Conservation (phyloP, 768 basidiomycete species). For the Phanerochaete sordida region DNA sequence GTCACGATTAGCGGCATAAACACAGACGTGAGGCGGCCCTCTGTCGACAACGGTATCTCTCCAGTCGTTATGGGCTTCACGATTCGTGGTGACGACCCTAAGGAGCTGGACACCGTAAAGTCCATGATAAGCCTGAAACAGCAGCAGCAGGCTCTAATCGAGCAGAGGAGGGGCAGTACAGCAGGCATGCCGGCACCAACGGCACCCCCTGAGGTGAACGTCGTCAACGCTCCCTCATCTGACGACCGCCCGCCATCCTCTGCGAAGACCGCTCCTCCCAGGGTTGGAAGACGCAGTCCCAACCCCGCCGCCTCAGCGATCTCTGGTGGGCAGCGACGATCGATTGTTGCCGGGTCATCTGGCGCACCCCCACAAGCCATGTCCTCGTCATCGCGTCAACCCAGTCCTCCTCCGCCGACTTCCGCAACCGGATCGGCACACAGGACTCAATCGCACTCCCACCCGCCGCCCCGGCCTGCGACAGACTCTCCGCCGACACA, state of each 20-base stretch:
- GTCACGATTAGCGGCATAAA: slow-evolving; percentile 68
- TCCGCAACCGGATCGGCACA: slow-evolving; percentile 28
- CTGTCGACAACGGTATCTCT: slow-evolving; percentile 40
- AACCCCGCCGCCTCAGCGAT: slow-evolving; percentile 20
- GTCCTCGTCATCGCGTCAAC: slow-evolving; percentile 32
- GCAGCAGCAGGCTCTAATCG: slow-evolving; percentile 67
- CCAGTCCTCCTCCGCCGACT: slow-evolving; percentile 22
- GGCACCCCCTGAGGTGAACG: slow-evolving; percentile 22
- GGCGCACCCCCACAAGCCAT: slow-evolving; percentile 23
- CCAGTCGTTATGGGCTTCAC: slow-evolving; percentile 64
- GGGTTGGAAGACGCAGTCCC: slow-evolving; percentile 38
- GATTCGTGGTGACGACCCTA: slow-evolving; percentile 54
- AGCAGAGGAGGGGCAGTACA: slow-evolving; percentile 63
- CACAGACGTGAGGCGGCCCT: slow-evolving; percentile 44
- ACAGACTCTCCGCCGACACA: slow-evolving; percentile 17
- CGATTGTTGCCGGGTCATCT: slow-evolving; percentile 20
- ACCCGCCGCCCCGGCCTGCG: slow-evolving; percentile 15
- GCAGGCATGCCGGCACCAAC: slow-evolving; percentile 25
- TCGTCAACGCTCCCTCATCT: slow-evolving; percentile 17
- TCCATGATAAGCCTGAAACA: slow-evolving; percentile 63
- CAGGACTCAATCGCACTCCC: slow-evolving; percentile 10
- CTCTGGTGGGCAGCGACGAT: slow-evolving; percentile 24
- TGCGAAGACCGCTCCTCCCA: slow-evolving; percentile 23
- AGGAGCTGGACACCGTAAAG: slow-evolving; percentile 57
- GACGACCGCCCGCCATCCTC: slow-evolving; percentile 19